phyloP scores from a whole-genome alignment of 1,139 yeast species.

The Protomyces arabidopsidicola region DNA sequence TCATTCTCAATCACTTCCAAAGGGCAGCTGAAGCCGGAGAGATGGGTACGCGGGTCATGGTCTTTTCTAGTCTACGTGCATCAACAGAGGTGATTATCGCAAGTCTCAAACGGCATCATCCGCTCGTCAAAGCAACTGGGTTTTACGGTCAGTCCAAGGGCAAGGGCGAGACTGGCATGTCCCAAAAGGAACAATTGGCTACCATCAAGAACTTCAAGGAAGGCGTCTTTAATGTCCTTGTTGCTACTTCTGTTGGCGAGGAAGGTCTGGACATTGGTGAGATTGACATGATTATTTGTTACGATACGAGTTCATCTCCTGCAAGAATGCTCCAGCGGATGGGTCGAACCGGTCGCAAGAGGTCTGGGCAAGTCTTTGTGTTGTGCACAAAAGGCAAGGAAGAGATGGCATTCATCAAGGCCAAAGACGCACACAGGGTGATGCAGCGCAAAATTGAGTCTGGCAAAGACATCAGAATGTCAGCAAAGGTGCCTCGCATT shows the following conservation, averaged over 20 bases:
- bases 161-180: conserved; percentile 42
- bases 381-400: conserved; percentile 70
- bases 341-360: conserved; percentile 97
- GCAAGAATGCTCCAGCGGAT: conserved; percentile 89
- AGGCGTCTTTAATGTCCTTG: conserved; percentile 71
- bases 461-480: conserved; percentile 18
- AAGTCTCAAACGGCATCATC: conserved; percentile 50
- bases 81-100: conserved; percentile 83
- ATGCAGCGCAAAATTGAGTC: conserved; percentile 49
- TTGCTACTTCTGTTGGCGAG: conserved; percentile 96
- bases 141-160: conserved; percentile 73
- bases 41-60: conserved; percentile 65
- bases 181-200: conserved; percentile 48
- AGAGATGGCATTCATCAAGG: conserved; percentile 69
- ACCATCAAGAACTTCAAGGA: conserved; percentile 66
- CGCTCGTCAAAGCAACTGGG: conserved; percentile 63
- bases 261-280: conserved; percentile 98
- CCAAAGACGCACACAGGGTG: conserved; percentile 76
- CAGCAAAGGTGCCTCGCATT: conserved; percentile 40
- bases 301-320: conserved; percentile 89
- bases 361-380: conserved; percentile 79
- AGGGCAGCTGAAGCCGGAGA: conserved; percentile 31
- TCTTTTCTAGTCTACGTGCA: conserved; percentile 82
- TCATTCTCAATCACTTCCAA: conserved; percentile 31
- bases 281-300: conserved; percentile 87